Base-by-base conservation (phyloP, 169 alveolate genomes). In the Condylostoma magnum region DNA sequence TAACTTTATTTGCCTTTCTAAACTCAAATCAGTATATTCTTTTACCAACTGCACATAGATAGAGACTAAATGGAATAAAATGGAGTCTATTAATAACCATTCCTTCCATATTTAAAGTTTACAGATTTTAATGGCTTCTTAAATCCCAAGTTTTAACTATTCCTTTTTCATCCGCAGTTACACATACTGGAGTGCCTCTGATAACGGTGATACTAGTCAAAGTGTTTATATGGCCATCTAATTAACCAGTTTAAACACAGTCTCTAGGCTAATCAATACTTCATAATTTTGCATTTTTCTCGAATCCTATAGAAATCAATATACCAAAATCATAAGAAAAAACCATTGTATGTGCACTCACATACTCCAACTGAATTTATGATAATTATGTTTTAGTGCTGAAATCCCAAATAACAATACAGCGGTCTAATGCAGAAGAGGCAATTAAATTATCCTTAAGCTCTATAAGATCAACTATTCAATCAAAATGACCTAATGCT, bases 101-200 rank as follows among this genome's bases (percentile, higher is more conserved):
- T 44, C 83, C 37, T 41, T 74, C 83, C 44, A 34, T 69, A 44
- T 80, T 77, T 8, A 80, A 30, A 22, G 83, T 80, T 43, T 80
- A 56, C 1, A 80, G 28, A 44, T 83, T 74, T 6, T 68, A 15
- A 27, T 51, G 12, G 28, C n/a, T 56, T 52, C 87, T 54, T 25
- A 80, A 72, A 56, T 80, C 87, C 83, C 87, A 80, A 31, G 83
- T 75, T 44, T 80, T 80, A 30, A 80, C 41, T 31, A 80, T 74
- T 12, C 87, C 87, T 4, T 69, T 67, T 48, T 80, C 87, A 60
- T 80, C 87, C 28, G 87, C 79, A 6, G 83, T 50, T n/a, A 80
- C 77, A 1, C 58, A n/a, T n/a, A 80, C 34, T 1, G 87, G 87
- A 28, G 87, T 68, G 31, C 77, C 87, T 34, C 74, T 68, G 1